Evolutionary conservation across 2,329 filamentous ascomycete genomes (phyloP).

Genomic region (Fusarium chlamydosporum): DNA sequence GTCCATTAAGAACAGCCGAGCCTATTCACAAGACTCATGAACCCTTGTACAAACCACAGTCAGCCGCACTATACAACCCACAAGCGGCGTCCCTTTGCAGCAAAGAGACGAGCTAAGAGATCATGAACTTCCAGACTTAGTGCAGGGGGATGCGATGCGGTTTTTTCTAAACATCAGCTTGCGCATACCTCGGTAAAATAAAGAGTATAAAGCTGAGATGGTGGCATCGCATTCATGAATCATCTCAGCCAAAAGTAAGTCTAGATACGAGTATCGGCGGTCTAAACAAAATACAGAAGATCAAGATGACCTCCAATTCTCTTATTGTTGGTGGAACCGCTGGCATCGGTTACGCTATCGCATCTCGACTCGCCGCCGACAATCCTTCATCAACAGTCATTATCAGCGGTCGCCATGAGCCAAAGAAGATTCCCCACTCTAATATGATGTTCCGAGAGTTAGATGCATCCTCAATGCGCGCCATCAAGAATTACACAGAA

Average conservation of each 20-base stretch:
- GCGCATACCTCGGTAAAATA: background rate
- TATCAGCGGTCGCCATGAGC: slow-evolving; percentile 54
- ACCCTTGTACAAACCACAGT: no score
- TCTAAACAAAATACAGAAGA: background rate
- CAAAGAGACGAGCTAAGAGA: no score
- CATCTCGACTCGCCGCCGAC: slow-evolving; percentile 53
- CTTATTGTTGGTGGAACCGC: slow-evolving; percentile 56
- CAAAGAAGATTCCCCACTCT: slow-evolving; percentile 49
- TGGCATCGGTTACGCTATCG: slow-evolving; percentile 57
- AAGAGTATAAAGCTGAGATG: background rate
- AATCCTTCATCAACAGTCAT: slow-evolving; percentile 49
- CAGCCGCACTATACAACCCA: no score
- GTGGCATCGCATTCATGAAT: no score
- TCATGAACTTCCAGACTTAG: no score
- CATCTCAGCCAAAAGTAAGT: background rate
- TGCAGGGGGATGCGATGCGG: no score
- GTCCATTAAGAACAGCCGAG: no score
- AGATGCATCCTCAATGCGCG: slow-evolving; percentile 55
- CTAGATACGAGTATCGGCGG: background rate
- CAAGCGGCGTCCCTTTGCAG: no score
- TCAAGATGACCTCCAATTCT: slow-evolving; percentile 46
- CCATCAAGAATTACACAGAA: slow-evolving; percentile 55
- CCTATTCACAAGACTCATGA: no score
- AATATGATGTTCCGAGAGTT: slow-evolving; percentile 54
- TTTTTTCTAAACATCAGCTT: no score